Conservation (phyloP, 371 early-diverging fungal species). For the Amoeboaphelidium protococcarum region DNA sequence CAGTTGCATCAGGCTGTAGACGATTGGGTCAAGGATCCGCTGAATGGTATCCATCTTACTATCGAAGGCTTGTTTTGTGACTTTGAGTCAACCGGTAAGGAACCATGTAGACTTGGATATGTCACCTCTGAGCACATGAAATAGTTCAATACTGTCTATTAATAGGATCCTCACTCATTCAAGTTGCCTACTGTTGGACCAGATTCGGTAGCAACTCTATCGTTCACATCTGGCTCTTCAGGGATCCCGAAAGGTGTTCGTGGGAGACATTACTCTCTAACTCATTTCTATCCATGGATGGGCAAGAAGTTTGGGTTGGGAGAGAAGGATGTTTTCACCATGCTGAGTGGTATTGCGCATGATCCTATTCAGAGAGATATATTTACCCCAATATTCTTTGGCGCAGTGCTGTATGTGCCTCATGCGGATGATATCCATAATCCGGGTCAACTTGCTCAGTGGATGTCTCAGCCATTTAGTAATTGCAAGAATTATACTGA, state of each 20-base stretch:
- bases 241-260: conserved; percentile 79
- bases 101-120: too few species aligned
- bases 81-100: too few species aligned
- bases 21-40: conserved; percentile 38
- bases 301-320: conserved; percentile 52
- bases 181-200: conserved; percentile 38
- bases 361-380: conserved; percentile 97
- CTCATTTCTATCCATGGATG: conserved; percentile 98
- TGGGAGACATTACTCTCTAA: conserved; percentile 86
- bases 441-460: conserved; percentile 75
- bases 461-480: conserved; percentile 72
- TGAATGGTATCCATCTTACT: too few species aligned
- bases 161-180: too few species aligned
- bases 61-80: too few species aligned
- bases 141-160: too few species aligned
- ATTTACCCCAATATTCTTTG: conserved; percentile 87
- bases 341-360: conserved; percentile 94
- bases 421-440: conserved; percentile 78
- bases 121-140: too few species aligned
- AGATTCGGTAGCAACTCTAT: conserved; percentile 76
- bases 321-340: conserved; percentile 66
- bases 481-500: too few species aligned
- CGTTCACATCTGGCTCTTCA: conserved; percentile 83
- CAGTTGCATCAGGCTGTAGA: conserved; percentile 33
- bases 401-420: conserved; percentile 78